Percentiles rank a stretch among this genome's conserved stretches.
These are phyloP conservation scores for Rhododendron henanense DNA, from an alignment of 148 eudicot genomes.

Conservation along the genomic window DNA sequence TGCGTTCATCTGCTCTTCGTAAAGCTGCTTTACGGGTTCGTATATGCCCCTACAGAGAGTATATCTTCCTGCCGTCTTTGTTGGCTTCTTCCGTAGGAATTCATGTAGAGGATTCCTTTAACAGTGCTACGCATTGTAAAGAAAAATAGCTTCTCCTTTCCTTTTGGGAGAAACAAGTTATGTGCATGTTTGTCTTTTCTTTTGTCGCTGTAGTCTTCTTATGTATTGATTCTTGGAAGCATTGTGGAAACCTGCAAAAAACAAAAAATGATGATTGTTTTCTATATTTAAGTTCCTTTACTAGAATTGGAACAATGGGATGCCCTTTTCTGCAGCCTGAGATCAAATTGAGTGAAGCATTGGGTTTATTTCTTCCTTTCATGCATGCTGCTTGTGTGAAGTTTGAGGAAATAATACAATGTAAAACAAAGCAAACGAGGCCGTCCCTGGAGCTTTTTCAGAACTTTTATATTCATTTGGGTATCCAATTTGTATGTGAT, in stretches of 20 bases:
- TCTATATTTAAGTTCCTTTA: neutral
- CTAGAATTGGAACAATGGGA: neutral
- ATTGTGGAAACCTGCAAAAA: neutral
- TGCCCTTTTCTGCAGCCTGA: neutral
- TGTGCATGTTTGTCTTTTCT: neutral
- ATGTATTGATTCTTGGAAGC: neutral
- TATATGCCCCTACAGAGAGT: neutral
- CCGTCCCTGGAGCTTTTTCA: neutral
- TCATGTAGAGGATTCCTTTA: neutral
- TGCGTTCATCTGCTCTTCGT: constrained; percentile 80
- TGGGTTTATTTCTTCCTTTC: neutral
- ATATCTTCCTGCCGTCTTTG: neutral
- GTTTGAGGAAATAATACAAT: neutral
- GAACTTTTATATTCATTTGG: neutral
- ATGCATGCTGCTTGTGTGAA: neutral
- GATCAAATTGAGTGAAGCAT: neutral
- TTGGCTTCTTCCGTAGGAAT: neutral
- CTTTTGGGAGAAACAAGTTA: neutral
- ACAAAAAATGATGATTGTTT: neutral
- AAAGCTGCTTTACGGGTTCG: constrained; percentile 75
- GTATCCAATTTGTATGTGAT: neutral
- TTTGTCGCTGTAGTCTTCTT: neutral
- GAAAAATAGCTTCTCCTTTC: neutral
- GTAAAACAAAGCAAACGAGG: neutral
- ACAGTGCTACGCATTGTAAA: neutral